Percentiles rank a stretch among this genome's conserved stretches.
Evolutionary conservation across 768 basidiomycete genomes (phyloP).

Genomic region (Rhizopogon rudus): DNA sequence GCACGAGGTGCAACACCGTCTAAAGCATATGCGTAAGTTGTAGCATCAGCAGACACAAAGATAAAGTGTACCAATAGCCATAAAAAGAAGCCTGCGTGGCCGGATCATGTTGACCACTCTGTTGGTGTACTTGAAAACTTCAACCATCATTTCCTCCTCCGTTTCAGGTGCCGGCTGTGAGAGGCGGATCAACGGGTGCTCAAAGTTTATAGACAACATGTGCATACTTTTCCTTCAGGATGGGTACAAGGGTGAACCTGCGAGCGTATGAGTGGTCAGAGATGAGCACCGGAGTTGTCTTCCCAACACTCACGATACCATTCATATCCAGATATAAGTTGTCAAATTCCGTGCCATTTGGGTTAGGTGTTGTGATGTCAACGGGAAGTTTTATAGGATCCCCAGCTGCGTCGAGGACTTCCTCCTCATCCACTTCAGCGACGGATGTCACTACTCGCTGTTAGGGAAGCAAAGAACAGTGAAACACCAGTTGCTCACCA

Average conservation of each 20-base stretch:
- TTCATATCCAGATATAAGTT: slow-evolving; percentile 99
- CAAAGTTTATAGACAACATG: neutral
- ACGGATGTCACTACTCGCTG: slow-evolving; percentile 60
- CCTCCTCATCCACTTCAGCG: slow-evolving; percentile 76
- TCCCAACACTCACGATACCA: slow-evolving; percentile 67
- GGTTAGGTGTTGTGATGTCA: slow-evolving; percentile 77
- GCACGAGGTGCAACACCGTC: slow-evolving; percentile 97
- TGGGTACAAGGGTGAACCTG: slow-evolving; percentile 99
- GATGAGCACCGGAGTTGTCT: neutral
- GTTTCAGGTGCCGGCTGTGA: slow-evolving; percentile 89
- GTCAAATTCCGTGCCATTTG: slow-evolving; percentile 95
- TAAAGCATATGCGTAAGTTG: slow-evolving; percentile 24
- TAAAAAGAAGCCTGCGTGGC: slow-evolving; percentile 92
- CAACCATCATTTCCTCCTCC: slow-evolving; percentile 99
- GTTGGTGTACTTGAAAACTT: slow-evolving; percentile 95
- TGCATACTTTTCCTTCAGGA: slow-evolving; percentile 85
- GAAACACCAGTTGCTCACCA: slow-evolving; percentile 41
- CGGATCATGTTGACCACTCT: slow-evolving; percentile 96
- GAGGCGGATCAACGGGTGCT: neutral
- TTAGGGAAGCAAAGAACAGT: neutral
- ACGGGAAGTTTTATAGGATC: slow-evolving; percentile 67
- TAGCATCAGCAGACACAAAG: neutral
- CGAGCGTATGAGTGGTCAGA: slow-evolving; percentile 1
- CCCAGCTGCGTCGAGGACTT: slow-evolving; percentile 64
- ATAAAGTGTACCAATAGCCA: slow-evolving; percentile 85